Evolutionary conservation across 2,329 filamentous ascomycete genomes (phyloP).

Genomic region (Phaeosphaeria sp.): DNA sequence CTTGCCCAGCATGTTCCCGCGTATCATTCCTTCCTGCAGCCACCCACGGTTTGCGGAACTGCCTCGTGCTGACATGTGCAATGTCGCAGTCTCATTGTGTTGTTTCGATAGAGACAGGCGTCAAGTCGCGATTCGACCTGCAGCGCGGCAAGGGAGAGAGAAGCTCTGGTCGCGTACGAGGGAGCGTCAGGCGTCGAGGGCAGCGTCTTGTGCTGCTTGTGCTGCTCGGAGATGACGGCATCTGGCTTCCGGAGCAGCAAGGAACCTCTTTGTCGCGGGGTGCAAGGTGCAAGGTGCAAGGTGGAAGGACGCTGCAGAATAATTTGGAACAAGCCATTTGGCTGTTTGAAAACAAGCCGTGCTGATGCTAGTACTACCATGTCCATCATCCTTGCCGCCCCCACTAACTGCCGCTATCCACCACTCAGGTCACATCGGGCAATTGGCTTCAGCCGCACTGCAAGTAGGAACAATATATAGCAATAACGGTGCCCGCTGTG

Average conservation of each 20-base stretch:
- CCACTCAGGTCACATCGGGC: background rate
- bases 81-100: conserved; percentile 32
- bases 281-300: too few relatives aligned
- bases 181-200: conserved; percentile 1
- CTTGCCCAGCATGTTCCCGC: conserved; percentile 46
- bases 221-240: background rate
- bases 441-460: background rate
- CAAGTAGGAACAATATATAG: background rate
- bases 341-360: conserved; percentile 5
- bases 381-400: background rate
- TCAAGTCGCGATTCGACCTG: conserved; percentile 15
- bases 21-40: conserved; percentile 32
- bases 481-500: background rate
- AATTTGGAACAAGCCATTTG: conserved; percentile 12
- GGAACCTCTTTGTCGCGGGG: too few relatives aligned
- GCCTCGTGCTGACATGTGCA: conserved; percentile 31
- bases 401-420: background rate
- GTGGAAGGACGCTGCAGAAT: too few relatives aligned
- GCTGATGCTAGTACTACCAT: background rate
- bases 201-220: background rate
- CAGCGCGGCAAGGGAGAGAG: conserved; percentile 24
- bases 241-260: background rate
- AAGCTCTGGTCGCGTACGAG: conserved; percentile 11
- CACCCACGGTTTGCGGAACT: conserved; percentile 30
- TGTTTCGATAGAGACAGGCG: conserved; percentile 1